A percentile compares a stretch with the other conserved stretches of the same genome.
These are phyloP conservation scores for Triangularia verruculosa DNA, from an alignment of 2,329 filamentous ascomycete genomes.

Conservation along the genomic window DNA sequence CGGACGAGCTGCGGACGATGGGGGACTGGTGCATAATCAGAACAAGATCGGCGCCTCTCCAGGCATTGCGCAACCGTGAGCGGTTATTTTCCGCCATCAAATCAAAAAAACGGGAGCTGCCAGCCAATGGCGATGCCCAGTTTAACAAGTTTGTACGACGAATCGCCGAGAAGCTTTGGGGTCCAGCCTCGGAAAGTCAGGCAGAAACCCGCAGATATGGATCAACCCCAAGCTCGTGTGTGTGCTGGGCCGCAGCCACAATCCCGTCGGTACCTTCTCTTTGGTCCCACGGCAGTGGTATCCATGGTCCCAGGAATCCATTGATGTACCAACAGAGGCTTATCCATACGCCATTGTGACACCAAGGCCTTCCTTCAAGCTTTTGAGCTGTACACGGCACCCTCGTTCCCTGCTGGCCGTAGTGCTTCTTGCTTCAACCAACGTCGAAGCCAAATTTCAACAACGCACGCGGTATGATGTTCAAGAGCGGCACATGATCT, in stretches of 20 bases:
- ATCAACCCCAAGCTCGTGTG: background rate
- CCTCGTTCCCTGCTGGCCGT: too few species aligned
- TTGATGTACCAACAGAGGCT: background rate
- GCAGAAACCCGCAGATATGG: background rate
- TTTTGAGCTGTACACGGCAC: background rate
- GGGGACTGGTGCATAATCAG: background rate
- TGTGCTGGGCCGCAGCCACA: background rate
- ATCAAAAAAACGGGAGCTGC: background rate
- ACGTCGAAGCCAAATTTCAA: background rate
- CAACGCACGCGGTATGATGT: background rate
- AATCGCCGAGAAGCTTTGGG: background rate
- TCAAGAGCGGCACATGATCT: background rate
- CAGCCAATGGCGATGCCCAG: background rate
- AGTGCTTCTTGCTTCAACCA: background rate
- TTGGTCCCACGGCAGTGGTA: background rate
- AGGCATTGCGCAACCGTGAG: slow-evolving; percentile 1
- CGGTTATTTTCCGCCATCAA: background rate
- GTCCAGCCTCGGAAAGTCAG: background rate
- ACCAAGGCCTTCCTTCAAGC: background rate
- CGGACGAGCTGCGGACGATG: background rate
- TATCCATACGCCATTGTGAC: background rate
- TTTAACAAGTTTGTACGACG: background rate
- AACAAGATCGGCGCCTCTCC: background rate
- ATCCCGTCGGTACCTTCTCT: background rate
- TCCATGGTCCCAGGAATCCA: background rate